These are phyloP conservation scores for Phytophthora constricta DNA, from an alignment of 352 stramenopile genomes.

Conservation along the genomic window DNA sequence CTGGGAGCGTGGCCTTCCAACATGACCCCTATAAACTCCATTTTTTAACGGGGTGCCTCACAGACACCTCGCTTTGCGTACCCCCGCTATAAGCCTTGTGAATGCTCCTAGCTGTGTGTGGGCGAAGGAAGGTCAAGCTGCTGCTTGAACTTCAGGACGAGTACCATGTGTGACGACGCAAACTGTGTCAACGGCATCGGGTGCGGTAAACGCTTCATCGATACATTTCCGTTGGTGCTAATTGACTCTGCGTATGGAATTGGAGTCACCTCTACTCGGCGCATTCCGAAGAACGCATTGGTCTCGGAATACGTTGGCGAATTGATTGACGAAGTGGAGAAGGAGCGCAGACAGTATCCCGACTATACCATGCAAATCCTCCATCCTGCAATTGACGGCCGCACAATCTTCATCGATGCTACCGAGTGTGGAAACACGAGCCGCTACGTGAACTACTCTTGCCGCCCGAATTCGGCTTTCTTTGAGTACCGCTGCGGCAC, in stretches of 20 bases:
- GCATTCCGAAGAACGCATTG: neutral
- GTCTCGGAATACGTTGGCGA: neutral
- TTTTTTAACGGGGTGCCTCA: no score
- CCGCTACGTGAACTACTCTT: neutral
- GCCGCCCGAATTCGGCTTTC: neutral
- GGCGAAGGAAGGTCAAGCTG: no score
- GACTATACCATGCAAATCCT: neutral
- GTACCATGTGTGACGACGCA: neutral
- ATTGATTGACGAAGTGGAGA: neutral
- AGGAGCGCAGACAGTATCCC: neutral
- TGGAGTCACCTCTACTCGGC: neutral
- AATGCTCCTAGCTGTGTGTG: no score
- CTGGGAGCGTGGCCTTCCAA: no score
- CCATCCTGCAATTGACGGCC: neutral
- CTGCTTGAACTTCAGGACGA: no score
- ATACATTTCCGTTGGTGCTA: no score
- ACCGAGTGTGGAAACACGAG: neutral
- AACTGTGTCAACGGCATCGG: no score
- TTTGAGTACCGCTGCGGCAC: neutral
- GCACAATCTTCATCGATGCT: neutral
- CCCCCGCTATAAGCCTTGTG: no score
- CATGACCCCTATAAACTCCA: no score
- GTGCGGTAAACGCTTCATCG: neutral
- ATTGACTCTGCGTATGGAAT: neutral
- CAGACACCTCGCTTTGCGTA: no score